These are phyloP conservation scores for Dovyalis caffra DNA, from an alignment of 345 rosid genomes.

Conservation along the genomic window DNA sequence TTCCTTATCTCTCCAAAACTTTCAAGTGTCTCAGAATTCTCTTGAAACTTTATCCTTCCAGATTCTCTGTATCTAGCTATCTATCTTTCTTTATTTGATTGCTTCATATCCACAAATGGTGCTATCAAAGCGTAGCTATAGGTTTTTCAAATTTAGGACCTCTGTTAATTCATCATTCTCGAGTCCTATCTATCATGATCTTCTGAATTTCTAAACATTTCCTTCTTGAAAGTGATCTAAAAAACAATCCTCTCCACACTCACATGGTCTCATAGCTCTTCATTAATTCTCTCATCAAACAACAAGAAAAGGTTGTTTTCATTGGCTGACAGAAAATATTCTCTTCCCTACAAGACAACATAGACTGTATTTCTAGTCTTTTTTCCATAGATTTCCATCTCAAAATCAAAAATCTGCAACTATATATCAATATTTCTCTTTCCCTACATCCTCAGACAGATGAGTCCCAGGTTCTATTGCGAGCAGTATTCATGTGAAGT, in stretches of 20 bases:
- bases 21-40: no score
- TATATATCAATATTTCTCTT: not conserved
- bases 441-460: constrained; percentile 26
- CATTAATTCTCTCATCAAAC: not conserved
- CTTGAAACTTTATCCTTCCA: not conserved
- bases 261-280: not conserved
- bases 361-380: not conserved
- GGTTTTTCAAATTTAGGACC: constrained; percentile 76
- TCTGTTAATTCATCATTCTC: constrained; percentile 1
- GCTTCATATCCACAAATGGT: constrained; percentile 54
- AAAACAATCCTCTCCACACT: constrained; percentile 18
- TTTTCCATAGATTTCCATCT: no score
- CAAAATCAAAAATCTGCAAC: not conserved
- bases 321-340: constrained; percentile 35
- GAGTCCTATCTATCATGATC: not conserved
- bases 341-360: constrained; percentile 20
- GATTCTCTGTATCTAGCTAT: no score
- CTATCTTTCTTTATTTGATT: not conserved
- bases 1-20: no score
- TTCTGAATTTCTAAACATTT: not conserved
- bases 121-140: constrained; percentile 45
- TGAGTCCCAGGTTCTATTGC: constrained; percentile 55
- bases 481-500: constrained; percentile 37
- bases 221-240: not conserved
- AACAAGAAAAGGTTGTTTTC: not conserved